A percentile compares a stretch with the other conserved stretches of the same genome.
These are phyloP conservation scores for Debaryomycetaceae sp. DNA, from an alignment of 1,139 yeast species.

Conservation along the genomic window DNA sequence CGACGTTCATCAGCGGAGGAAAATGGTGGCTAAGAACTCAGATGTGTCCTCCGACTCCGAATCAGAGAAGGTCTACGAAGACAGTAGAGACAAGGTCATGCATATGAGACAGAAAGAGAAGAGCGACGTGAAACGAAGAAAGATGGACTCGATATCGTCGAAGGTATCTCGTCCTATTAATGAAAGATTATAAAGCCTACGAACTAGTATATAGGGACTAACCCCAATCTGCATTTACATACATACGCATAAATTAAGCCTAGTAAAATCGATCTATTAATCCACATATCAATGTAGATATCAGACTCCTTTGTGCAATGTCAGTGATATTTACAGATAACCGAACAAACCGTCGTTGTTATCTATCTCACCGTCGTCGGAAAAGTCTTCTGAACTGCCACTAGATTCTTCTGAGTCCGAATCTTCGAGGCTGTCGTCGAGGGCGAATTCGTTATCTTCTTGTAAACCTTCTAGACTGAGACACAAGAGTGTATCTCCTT, in stretches of 20 bases:
- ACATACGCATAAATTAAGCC: neutral
- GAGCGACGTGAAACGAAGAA: constrained; percentile 4
- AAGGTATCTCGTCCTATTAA: neutral
- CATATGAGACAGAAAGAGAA: constrained; percentile 2
- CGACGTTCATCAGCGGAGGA: neutral
- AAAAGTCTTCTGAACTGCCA: constrained; percentile 21
- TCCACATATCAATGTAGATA: too few relatives aligned
- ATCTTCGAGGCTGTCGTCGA: constrained; percentile 21
- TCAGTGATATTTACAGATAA: constrained; percentile 15
- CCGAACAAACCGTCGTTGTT: constrained; percentile 47
- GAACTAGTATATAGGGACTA: neutral
- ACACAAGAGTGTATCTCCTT: constrained; percentile 79
- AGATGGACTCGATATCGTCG: neutral
- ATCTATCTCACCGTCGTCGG: constrained; percentile 22
- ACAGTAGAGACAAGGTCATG: neutral
- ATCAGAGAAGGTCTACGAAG: neutral
- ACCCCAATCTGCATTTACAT: neutral
- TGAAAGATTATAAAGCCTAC: neutral
- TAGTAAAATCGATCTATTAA: neutral
- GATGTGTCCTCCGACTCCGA: neutral
- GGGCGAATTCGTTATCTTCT: constrained; percentile 17
- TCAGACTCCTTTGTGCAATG: too few relatives aligned
- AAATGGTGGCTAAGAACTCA: neutral
- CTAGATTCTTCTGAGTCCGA: constrained; percentile 20
- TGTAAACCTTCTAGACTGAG: constrained; percentile 55